These are phyloP conservation scores for Pichia thaimueangensis DNA, from an alignment of 805 yeast genomes.

Conservation along the genomic window DNA sequence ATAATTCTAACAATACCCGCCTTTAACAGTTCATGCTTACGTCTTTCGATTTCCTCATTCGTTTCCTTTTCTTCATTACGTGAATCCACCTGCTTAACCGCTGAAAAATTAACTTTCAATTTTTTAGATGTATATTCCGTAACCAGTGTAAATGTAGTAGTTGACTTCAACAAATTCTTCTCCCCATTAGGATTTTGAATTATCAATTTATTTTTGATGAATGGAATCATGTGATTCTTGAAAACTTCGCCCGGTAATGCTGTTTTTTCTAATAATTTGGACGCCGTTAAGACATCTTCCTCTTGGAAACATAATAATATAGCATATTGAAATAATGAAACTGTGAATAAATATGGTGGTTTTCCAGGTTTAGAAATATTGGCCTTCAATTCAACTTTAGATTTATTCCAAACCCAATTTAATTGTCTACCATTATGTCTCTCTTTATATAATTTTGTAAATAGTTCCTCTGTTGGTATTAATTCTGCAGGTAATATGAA, in stretches of 20 bases:
- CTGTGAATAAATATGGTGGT: slow-evolving; percentile 74
- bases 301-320: slow-evolving; percentile 81
- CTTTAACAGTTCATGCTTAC: slow-evolving; percentile 60
- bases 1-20: slow-evolving; percentile 95
- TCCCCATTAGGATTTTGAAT: slow-evolving; percentile 58
- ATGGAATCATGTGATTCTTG: slow-evolving; percentile 71
- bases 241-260: slow-evolving; percentile 60
- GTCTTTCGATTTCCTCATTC: slow-evolving; percentile 66
- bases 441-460: slow-evolving; percentile 60
- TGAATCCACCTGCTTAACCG: slow-evolving; percentile 42
- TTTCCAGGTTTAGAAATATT: slow-evolving; percentile 74
- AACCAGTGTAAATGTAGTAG: slow-evolving; percentile 63
- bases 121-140: slow-evolving; percentile 81
- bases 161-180: slow-evolving; percentile 44
- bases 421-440: slow-evolving; percentile 84
- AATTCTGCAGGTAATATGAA: slow-evolving; percentile 66
- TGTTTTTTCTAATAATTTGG: slow-evolving; percentile 58
- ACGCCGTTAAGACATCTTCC: slow-evolving; percentile 49
- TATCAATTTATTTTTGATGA: slow-evolving; percentile 71
- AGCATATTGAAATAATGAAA: slow-evolving; percentile 81
- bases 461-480: slow-evolving; percentile 53
- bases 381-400: slow-evolving; percentile 87
- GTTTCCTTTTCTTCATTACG: slow-evolving; percentile 74
- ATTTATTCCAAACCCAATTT: slow-evolving; percentile 94
- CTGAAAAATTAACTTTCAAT: slow-evolving; percentile 67